A percentile compares a stretch with the other conserved stretches of the same genome.
Evolutionary conservation across 1,284 basidiomycete genomes (phyloP).

Genomic region (Meripilus lineatus): DNA sequence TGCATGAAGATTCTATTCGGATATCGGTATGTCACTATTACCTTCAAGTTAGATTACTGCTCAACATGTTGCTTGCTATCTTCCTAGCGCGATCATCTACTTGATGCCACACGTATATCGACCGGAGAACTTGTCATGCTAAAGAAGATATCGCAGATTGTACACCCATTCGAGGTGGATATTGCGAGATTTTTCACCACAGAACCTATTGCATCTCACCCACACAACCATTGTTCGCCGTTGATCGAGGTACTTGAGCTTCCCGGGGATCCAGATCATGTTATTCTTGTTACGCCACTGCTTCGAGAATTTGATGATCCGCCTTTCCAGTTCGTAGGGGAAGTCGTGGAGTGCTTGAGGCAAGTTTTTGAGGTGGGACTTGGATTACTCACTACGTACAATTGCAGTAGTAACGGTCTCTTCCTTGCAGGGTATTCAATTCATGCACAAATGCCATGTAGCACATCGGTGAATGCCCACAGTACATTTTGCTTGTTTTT

Average conservation of each 20-base stretch:
- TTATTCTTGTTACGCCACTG: slow-evolving; percentile 24
- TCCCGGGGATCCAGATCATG: slow-evolving; percentile 12
- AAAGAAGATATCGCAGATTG: slow-evolving; percentile 11
- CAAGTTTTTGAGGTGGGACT: slow-evolving; percentile 23
- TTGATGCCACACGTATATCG: slow-evolving; percentile 20
- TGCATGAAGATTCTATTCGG: too few relatives aligned
- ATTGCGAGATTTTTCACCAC: slow-evolving; percentile 18
- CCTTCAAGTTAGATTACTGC: too few relatives aligned
- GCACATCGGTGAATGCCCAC: slow-evolving; percentile 9
- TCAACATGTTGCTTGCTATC: too few relatives aligned
- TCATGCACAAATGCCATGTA: slow-evolving; percentile 19
- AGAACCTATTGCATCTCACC: slow-evolving; percentile 12
- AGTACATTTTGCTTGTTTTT: neutral
- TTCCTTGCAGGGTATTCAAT: slow-evolving; percentile 12
- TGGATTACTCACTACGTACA: neutral
- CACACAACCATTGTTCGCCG: slow-evolving; percentile 24
- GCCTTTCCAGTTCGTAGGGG: slow-evolving; percentile 19
- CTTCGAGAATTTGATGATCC: slow-evolving; percentile 18
- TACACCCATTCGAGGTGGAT: slow-evolving; percentile 15
- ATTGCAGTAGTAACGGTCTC: neutral
- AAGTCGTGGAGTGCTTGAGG: slow-evolving; percentile 22
- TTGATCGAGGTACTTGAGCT: slow-evolving; percentile 20
- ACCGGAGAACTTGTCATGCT: slow-evolving; percentile 19
- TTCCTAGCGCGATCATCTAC: too few relatives aligned
- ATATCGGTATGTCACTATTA: too few relatives aligned